Base-by-base conservation (phyloP, 305 asterid genomes). In the Nicotiana rustica region DNA sequence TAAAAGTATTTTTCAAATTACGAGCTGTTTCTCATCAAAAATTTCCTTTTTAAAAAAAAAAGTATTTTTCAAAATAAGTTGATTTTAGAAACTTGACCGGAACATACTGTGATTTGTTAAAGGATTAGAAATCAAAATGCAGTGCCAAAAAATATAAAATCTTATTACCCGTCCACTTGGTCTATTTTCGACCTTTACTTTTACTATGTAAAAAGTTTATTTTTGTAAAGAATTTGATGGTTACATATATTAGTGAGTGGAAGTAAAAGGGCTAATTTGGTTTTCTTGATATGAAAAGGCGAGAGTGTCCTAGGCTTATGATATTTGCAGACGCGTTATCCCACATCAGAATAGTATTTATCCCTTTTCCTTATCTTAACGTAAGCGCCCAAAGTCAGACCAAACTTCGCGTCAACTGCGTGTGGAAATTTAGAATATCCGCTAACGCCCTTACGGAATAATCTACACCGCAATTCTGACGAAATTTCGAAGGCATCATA, bases 381-480 rank as follows among this genome's bases (percentile, higher is more conserved):
- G 29, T 25, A 36, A 21, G 77, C 59, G 59, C 35, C 78, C 5
- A 18, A 18, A 4, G 44, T 70, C 18, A 10, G 13, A 44, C 13
- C 36, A 10, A n/a, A 70, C 78, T 35, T 73, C 79, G 79, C 52
- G 79, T 73, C 62, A 1, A 73, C 41, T 47, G 64, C 64, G 79
- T 73, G 79, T 49, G 41, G 10, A 12, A 13, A 21, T 70, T 71
- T 13, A 47, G 78, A 71, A 71, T 71, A 71, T 44, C 2, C 78
- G 17, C n/a, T 5, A 44, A 70, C 62, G 41, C 14, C 62, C 62
- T 47, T 73, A 73, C 4, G 62, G 62, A 73, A 73, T 73, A 47
- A 73, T 49, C 78, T 19, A 19, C 8, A 12, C 5, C 12, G 60
- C 19, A 44, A n/a, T 21, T 71, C 13, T 47, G 7, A 47, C 0